phyloP scores from a whole-genome alignment of 2,329 filamentous ascomycete species.

The Hirsutella minnesotensis region DNA sequence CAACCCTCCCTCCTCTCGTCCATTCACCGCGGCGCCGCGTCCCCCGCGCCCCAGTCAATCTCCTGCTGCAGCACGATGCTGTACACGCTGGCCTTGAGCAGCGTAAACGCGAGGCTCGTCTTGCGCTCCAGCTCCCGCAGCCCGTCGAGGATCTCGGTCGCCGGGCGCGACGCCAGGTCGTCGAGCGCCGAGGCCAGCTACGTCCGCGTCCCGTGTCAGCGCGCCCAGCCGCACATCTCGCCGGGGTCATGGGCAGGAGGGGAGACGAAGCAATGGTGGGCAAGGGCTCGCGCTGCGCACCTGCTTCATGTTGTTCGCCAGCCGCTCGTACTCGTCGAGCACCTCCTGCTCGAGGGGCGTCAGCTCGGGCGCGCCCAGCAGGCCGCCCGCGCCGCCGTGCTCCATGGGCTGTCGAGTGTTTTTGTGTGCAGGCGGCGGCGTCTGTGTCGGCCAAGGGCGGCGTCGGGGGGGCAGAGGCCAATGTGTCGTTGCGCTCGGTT shows the following conservation, averaged over 20 bases:
- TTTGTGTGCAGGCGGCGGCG: background rate
- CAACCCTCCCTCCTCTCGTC: constrained; percentile 15
- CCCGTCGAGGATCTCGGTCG: constrained; percentile 74
- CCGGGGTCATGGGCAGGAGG: too few species aligned
- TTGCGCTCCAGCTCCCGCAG: constrained; percentile 84
- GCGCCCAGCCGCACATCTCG: too few species aligned
- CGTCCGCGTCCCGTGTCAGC: too few species aligned
- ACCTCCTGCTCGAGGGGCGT: constrained; percentile 85
- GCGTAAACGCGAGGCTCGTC: constrained; percentile 85
- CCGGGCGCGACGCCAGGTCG: constrained; percentile 56
- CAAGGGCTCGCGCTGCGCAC: constrained; percentile 31
- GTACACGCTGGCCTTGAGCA: constrained; percentile 96
- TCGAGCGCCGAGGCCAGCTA: constrained; percentile 50
- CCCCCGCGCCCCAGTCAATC: constrained; percentile 59
- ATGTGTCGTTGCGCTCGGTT: too few species aligned
- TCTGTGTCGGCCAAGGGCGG: background rate
- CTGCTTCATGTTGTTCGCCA: constrained; percentile 85
- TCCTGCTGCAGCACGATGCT: constrained; percentile 98
- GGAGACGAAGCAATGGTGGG: background rate
- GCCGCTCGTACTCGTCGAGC: constrained; percentile 79
- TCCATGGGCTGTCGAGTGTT: too few species aligned
- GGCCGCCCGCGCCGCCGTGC: constrained; percentile 6
- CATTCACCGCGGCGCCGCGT: constrained; percentile 18
- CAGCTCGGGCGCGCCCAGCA: constrained; percentile 43
- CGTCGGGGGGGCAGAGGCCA: background rate